Evolutionary conservation across 495 filamentous ascomycete species (phyloP), one percentile per base, ranked within the genome.

Genomic region (Lasiosphaeriaceae sp.): DNA sequence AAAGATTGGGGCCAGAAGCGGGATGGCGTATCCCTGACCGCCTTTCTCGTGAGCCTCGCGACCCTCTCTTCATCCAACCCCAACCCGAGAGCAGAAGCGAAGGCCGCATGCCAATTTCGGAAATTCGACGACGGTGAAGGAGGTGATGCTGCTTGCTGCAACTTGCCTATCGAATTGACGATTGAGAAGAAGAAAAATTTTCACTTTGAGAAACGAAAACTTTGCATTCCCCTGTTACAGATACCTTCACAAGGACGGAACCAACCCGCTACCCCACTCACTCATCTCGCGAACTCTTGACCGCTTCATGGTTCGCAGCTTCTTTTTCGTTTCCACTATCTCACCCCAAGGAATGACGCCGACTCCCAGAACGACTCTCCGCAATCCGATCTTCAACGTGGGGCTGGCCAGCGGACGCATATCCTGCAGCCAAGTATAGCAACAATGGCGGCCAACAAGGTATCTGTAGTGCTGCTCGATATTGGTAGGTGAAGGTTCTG

Each of bases 401-500:
- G n/a, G 31, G 31, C 24, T n/a, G 46, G 21, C 20, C 22, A 22
- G 12, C 46, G 8, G 46, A 11, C 46, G n/a, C n/a, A n/a, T n/a
- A n/a, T n/a, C n/a, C n/a, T n/a, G n/a, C 14, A 35, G 16, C 21
- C 39, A 9, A 41, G 12, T 16, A 45, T 9, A 26, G 21, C 17
- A 53, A 21, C 31, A 45, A 63, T 63, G 63, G 51, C 61, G 31
- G 51, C 67, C 55, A 74, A 8, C 34, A 37, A 14, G 14, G n/a
- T 73, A 51, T 31, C 26, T 9, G 74, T 78, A 6, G 66, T 78
- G 56, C 63, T 80, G 53, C 71, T 80, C 58, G 77, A 80, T 64
- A 80, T 80, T 60, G 77, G 77, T 80, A 77, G 63, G 67, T 55
- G 59, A n/a, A n/a, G n/a, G n/a, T n/a, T n/a, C n/a, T n/a, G n/a